These are phyloP conservation scores for Colletotrichum sp. DNA, from an alignment of 2,329 filamentous ascomycete genomes.

Conservation along the genomic window DNA sequence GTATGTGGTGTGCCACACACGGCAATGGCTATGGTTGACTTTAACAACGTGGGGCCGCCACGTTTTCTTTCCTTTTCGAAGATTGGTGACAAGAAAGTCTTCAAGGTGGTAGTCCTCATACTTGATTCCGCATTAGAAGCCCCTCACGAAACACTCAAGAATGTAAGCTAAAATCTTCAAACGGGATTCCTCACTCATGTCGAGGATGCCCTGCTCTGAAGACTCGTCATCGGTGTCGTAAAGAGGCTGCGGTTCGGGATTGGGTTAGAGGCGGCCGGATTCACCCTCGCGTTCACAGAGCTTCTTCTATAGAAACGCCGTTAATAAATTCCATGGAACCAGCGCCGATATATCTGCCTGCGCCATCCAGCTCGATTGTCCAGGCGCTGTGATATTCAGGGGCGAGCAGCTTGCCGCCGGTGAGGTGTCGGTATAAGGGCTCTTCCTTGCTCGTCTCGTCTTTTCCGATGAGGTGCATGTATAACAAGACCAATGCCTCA, in stretches of 20 bases:
- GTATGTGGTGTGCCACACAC: not conserved
- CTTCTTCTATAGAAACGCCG: not conserved
- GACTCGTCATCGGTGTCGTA: not conserved
- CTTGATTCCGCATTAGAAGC: accelerated
- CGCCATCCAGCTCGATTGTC: not conserved
- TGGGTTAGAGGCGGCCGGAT: accelerated
- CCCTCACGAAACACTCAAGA: too few species aligned
- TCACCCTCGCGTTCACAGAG: not conserved
- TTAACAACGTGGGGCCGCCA: not conserved
- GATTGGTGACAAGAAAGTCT: not conserved
- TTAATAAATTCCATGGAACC: not conserved
- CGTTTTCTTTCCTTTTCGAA: not conserved
- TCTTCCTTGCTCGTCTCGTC: too few species aligned
- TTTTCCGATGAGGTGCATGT: not conserved
- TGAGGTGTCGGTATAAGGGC: not conserved
- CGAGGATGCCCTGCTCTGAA: not conserved
- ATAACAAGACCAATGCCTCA: accelerated
- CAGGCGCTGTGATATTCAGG: not conserved
- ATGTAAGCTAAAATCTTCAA: not conserved
- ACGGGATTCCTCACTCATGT: not conserved
- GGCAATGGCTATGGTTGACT: not conserved
- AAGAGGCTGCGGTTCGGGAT: too few species aligned
- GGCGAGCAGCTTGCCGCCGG: not conserved
- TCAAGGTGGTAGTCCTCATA: not conserved
- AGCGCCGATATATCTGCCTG: accelerated